phyloP scores from a whole-genome alignment of 805 yeast genomes.

The Saccharomycopsis synnaedendra region DNA sequence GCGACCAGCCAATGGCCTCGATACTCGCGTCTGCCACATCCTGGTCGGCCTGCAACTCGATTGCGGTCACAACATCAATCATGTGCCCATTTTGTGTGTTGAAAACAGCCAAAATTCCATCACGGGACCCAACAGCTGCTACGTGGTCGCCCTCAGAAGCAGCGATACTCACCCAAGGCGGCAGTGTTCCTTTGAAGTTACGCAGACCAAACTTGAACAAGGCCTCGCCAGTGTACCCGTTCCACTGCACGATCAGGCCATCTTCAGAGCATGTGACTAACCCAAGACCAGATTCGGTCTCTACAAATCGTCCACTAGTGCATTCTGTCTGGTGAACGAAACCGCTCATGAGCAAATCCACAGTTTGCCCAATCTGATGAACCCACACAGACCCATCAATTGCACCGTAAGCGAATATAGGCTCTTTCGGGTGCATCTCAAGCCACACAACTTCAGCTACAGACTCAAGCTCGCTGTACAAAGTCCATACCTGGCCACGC shows the following conservation, averaged over 20 bases:
- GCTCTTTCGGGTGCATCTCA: constrained; percentile 53
- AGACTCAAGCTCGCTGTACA: constrained; percentile 63
- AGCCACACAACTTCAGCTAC: constrained; percentile 88
- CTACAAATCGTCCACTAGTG: constrained; percentile 67
- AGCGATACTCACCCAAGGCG: constrained; percentile 79
- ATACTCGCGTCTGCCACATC: constrained; percentile 57
- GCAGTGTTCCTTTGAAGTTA: constrained; percentile 44
- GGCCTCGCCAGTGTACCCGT: constrained; percentile 65
- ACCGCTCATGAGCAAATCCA: constrained; percentile 68
- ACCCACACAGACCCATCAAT: constrained; percentile 92
- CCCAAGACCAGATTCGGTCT: constrained; percentile 40
- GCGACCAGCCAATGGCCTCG: constrained; percentile 79
- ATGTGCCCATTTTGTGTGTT: constrained; percentile 66
- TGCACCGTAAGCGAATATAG: constrained; percentile 79
- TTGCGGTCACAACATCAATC: constrained; percentile 52
- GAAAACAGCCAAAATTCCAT: constrained; percentile 74
- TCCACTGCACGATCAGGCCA: constrained; percentile 82
- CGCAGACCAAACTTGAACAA: constrained; percentile 50
- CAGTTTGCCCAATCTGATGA: constrained; percentile 51
- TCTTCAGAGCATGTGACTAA: constrained; percentile 77
- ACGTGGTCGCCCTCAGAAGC: constrained; percentile 37
- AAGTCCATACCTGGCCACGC: constrained; percentile 72
- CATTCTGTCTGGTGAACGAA: constrained; percentile 74
- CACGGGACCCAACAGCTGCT: constrained; percentile 76
- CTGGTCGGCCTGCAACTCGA: constrained; percentile 43